These are phyloP conservation scores for Scytalidium sp. DNA, from an alignment of 2,329 filamentous ascomycete genomes.

Conservation along the genomic window DNA sequence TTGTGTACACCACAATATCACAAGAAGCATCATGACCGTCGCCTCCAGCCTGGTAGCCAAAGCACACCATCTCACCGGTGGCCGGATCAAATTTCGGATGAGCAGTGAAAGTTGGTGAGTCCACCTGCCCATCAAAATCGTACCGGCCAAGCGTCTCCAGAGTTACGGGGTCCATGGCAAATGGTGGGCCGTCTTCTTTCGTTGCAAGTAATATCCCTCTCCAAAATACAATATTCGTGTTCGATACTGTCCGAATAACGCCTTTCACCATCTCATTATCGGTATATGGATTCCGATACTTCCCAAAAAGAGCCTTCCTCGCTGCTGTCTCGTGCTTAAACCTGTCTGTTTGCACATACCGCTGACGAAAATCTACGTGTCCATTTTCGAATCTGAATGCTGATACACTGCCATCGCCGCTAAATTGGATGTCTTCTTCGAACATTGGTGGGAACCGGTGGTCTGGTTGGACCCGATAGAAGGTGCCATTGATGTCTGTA, in stretches of 20 bases:
- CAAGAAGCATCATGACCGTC: conserved; percentile 32
- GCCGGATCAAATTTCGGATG: conserved; percentile 49
- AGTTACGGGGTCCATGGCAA: conserved; percentile 41
- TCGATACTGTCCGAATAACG: conserved; percentile 51
- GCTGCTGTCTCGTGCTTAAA: conserved; percentile 18
- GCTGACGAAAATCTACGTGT: conserved; percentile 19
- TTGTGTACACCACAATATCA: conserved; percentile 46
- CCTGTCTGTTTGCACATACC: conserved; percentile 26
- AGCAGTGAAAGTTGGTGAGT: conserved; percentile 43
- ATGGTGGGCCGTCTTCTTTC: conserved; percentile 51
- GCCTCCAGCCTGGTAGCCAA: conserved; percentile 46
- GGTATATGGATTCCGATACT: conserved; percentile 54
- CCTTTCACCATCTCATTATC: conserved; percentile 51
- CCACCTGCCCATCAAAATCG: conserved; percentile 45
- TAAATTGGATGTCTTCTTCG: conserved; percentile 41
- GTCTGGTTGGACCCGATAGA: conserved; percentile 33
- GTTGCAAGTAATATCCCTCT: conserved; percentile 48
- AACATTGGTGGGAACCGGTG: conserved; percentile 48
- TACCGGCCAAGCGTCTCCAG: conserved; percentile 37
- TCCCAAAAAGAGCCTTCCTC: conserved; percentile 40
- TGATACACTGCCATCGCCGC: conserved; percentile 25
- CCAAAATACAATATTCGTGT: conserved; percentile 57
- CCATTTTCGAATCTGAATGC: conserved; percentile 25
- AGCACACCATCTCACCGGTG: conserved; percentile 48
- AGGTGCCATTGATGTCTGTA: conserved; percentile 37